Percentiles rank a stretch among this genome's conserved stretches.
These are phyloP conservation scores for Pleurotus cornucopiae DNA, from an alignment of 768 basidiomycete species.

Conservation along the genomic window DNA sequence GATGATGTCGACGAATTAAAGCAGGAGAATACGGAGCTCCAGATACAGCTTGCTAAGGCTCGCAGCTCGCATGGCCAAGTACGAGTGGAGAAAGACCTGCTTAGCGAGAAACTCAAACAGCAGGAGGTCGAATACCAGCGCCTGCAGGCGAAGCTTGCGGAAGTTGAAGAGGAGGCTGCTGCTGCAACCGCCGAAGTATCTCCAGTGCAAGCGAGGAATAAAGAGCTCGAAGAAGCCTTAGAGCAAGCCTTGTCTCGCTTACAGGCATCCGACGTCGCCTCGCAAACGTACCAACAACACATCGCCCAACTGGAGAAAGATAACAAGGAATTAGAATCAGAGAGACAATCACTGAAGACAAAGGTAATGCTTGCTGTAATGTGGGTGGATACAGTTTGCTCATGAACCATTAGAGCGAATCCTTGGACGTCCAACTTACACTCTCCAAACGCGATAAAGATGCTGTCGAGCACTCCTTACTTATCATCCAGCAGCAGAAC, in stretches of 20 bases:
- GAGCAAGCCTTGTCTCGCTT: slow-evolving; percentile 67
- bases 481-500: slow-evolving; percentile 53
- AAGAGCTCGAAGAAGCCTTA: slow-evolving; percentile 70
- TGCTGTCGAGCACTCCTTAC: slow-evolving; percentile 43
- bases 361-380: slow-evolving; percentile 44
- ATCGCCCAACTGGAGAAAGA: slow-evolving; percentile 59
- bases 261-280: slow-evolving; percentile 66
- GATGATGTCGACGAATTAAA: slow-evolving; percentile 66
- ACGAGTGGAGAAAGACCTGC: slow-evolving; percentile 76
- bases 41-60: slow-evolving; percentile 71
- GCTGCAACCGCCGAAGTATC: slow-evolving; percentile 42
- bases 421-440: slow-evolving; percentile 54
- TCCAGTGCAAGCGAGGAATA: slow-evolving; percentile 45
- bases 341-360: slow-evolving; percentile 52
- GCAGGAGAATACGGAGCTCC: slow-evolving; percentile 62
- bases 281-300: slow-evolving; percentile 55
- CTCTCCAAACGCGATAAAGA: slow-evolving; percentile 65
- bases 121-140: slow-evolving; percentile 66
- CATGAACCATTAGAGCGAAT: slow-evolving; percentile 42
- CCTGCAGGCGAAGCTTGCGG: slow-evolving; percentile 51
- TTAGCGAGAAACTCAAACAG: slow-evolving; percentile 55
- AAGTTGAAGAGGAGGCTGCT: slow-evolving; percentile 39
- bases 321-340: slow-evolving; percentile 49
- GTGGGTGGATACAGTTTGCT: slow-evolving; percentile 11
- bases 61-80: slow-evolving; percentile 74